These are phyloP conservation scores for Plantago elongata DNA, from an alignment of 257 asterid species.

Conservation along the genomic window DNA sequence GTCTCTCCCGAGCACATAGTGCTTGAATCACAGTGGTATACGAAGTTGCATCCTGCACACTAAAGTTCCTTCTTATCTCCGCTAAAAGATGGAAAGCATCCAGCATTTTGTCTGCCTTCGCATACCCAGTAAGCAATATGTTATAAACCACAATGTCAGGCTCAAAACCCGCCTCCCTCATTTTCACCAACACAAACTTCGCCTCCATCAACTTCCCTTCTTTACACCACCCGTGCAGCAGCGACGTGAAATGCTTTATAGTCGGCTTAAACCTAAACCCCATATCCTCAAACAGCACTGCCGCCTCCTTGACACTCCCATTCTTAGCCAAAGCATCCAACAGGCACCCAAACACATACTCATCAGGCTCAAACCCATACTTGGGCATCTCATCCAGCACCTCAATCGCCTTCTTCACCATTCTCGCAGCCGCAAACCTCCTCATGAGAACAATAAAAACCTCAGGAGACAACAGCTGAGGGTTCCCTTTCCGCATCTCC, in stretches of 20 bases:
- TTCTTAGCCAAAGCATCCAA: conserved; percentile 90
- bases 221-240: conserved; percentile 86
- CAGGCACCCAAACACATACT: conserved; percentile 80
- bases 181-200: conserved; percentile 64
- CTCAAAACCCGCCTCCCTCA: conserved; percentile 90
- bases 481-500: conserved; percentile 84
- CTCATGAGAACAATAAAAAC: conserved; percentile 84
- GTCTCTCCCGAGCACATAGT: conserved; percentile 64
- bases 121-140: conserved; percentile 77
- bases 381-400: conserved; percentile 94
- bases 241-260: conserved; percentile 74
- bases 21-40: conserved; percentile 78
- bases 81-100: conserved; percentile 74
- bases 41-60: conserved; percentile 74
- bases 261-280: conserved; percentile 58
- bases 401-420: conserved; percentile 88
- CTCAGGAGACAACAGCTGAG: conserved; percentile 61
- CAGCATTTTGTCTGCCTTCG: conserved; percentile 60
- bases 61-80: conserved; percentile 66
- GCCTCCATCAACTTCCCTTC: conserved; percentile 91
- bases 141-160: conserved; percentile 90
- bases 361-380: conserved; percentile 86
- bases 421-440: conserved; percentile 80
- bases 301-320: conserved; percentile 86
- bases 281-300: conserved; percentile 83